These are phyloP conservation scores for Malus fusca DNA, from an alignment of 306 rosid species.

Conservation along the genomic window DNA sequence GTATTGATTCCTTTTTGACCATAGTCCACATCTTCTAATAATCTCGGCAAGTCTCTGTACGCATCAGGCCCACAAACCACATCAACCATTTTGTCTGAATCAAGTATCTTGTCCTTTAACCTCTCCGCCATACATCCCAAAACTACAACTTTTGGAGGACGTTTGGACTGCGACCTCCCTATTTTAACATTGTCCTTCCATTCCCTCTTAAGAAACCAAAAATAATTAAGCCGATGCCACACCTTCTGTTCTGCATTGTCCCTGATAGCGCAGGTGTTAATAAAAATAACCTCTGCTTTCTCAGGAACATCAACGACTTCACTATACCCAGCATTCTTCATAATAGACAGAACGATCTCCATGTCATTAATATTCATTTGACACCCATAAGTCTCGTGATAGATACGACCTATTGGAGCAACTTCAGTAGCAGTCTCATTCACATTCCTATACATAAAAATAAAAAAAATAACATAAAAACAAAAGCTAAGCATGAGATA, in stretches of 20 bases:
- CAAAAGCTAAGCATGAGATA: not conserved
- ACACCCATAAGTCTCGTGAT: constrained; percentile 97
- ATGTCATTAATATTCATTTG: constrained; percentile 95
- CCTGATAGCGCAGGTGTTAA: constrained; percentile 95
- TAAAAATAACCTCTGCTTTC: constrained; percentile 86
- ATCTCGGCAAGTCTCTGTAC: constrained; percentile 77
- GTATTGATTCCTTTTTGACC: constrained; percentile 97
- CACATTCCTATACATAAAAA: constrained; percentile 25
- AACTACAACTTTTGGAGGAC: constrained; percentile 89
- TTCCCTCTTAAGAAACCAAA: constrained; percentile 95
- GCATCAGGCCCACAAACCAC: constrained; percentile 99
- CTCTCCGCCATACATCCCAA: constrained; percentile 99
- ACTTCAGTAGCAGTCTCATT: constrained; percentile 37
- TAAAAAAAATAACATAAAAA: not conserved
- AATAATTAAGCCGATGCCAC: constrained; percentile 97
- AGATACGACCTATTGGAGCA: constrained; percentile 62
- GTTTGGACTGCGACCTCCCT: constrained; percentile 64
- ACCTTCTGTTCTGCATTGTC: constrained; percentile 97
- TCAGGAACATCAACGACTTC: constrained; percentile 76
- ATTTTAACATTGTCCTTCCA: constrained; percentile 79
- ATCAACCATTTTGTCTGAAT: constrained; percentile 94
- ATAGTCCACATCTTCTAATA: constrained; percentile 78
- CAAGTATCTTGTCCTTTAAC: constrained; percentile 86
- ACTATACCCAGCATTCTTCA: constrained; percentile 78
- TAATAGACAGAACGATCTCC: constrained; percentile 84